phyloP scores from a whole-genome alignment of 2,329 filamentous ascomycete species.

The Hymenoscyphus fraxineus region DNA sequence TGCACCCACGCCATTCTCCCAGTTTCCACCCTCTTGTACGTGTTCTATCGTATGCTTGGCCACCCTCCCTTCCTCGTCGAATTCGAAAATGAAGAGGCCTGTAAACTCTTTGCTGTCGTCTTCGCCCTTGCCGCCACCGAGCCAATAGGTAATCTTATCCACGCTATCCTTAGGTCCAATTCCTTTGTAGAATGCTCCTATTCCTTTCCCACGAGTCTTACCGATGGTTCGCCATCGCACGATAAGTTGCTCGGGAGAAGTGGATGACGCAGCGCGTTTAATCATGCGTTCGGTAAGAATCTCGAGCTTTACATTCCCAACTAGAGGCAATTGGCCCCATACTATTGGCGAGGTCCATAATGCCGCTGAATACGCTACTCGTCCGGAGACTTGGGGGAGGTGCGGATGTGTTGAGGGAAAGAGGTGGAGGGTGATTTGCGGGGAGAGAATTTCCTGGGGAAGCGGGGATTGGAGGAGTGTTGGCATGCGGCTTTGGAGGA shows the following conservation, averaged over 20 bases:
- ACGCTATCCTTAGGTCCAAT: slow-evolving; percentile 44
- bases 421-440: slow-evolving; percentile 67
- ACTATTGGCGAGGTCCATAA: slow-evolving; percentile 94
- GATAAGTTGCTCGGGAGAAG: slow-evolving; percentile 71
- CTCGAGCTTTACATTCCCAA: slow-evolving; percentile 83
- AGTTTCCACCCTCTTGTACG: slow-evolving; percentile 76
- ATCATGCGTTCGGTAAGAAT: slow-evolving; percentile 85
- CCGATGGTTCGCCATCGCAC: slow-evolving; percentile 80
- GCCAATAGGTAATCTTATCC: slow-evolving; percentile 49
- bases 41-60: slow-evolving; percentile 91
- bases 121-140: slow-evolving; percentile 45
- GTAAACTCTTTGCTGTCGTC: slow-evolving; percentile 74
- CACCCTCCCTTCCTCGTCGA: slow-evolving; percentile 81
- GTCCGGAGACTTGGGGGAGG: slow-evolving; percentile 86
- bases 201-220: slow-evolving; percentile 42
- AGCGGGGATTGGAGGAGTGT: slow-evolving; percentile 63
- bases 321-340: slow-evolving; percentile 87
- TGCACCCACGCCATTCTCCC: slow-evolving; percentile 75
- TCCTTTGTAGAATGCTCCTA: slow-evolving; percentile 43
- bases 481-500: slow-evolving; percentile 64
- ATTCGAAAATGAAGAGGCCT: slow-evolving; percentile 92
- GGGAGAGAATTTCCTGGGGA: slow-evolving; percentile 72
- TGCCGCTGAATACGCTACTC: slow-evolving; percentile 86
- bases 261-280: slow-evolving; percentile 37
- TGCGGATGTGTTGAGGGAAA: slow-evolving; percentile 78